Evolutionary conservation across 1,284 basidiomycete species (phyloP), one percentile per base, ranked within the genome.

Genomic region (Gymnopus androsaceus): DNA sequence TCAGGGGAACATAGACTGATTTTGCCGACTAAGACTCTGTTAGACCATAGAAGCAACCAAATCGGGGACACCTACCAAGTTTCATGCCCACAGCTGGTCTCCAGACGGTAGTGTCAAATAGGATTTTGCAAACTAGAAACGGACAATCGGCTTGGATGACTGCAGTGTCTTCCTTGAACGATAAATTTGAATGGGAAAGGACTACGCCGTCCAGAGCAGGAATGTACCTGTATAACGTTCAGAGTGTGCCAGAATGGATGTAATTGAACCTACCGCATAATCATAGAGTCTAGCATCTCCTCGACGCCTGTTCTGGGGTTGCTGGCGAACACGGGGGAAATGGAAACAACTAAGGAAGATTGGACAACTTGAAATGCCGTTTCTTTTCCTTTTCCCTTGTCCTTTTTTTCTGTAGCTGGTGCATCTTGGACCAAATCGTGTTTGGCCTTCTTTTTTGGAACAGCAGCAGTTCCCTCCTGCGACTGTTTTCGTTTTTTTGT

Each of bases 1-100:
- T 96, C 95, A 0, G 96, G 95, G 1, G 95, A 97, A 57, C 86
- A 95, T 21, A 98, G 79, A 59, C 87, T 95, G 58, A 98, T 85
- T 58, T 85, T 89, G 5, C 95, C 96, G 55, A 83, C 94, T 95
- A 59, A 7, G 21, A 40, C 45, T 34, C n/a, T 46, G 54, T 40
- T 34, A 31, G 59, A 55, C 28, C 49, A 36, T 50, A 34, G 31
- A 62, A 19, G 23, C n/a, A 49, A 45, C 47, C 46, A 50, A 49
- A 44, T n/a, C 41, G 53, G 36, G 46, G 33, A 30, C 30, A 74
- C 87, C 67, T 66, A 93, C 95, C 80, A 25, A 98, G 81, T 67
- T 83, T 84, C 82, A 92, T 90, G 34, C 94, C 93, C 31, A 97
- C 79, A 55, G 80, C 80, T 1, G 96, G 96, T 54, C 88, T 87